Evolutionary conservation across 2,329 filamentous ascomycete species (phyloP).

Genomic region (Ceratocystis albifundus): DNA sequence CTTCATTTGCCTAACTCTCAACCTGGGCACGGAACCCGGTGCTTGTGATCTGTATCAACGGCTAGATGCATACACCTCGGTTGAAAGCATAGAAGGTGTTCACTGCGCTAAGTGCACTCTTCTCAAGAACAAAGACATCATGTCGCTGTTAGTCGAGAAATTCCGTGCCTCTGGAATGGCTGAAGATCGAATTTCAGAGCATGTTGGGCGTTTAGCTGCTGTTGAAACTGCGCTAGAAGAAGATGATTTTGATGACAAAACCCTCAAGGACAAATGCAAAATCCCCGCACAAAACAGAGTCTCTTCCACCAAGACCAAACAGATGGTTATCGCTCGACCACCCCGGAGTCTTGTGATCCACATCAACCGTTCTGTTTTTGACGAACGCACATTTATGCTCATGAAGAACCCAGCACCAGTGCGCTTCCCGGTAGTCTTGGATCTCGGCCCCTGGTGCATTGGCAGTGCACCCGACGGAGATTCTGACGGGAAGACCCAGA

Average conservation of each 20-base stretch:
- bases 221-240: conserved; percentile 63
- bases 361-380: conserved; percentile 83
- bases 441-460: conserved; percentile 76
- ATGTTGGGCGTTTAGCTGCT: conserved; percentile 46
- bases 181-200: conserved; percentile 42
- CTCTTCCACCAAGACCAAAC: conserved; percentile 74
- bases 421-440: conserved; percentile 59
- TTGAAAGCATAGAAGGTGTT: conserved; percentile 79
- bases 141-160: conserved; percentile 36
- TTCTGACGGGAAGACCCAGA: background rate
- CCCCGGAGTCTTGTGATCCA: conserved; percentile 75
- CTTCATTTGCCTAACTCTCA: conserved; percentile 87
- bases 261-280: conserved; percentile 50
- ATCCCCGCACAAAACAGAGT: conserved; percentile 57
- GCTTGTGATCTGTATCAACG: conserved; percentile 65
- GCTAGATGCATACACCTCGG: conserved; percentile 69
- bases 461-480: conserved; percentile 39
- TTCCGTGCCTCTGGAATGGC: conserved; percentile 27
- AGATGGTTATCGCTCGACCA: conserved; percentile 71
- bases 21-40: conserved; percentile 51
- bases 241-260: conserved; percentile 66
- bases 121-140: conserved; percentile 41
- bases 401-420: conserved; percentile 77
- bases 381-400: conserved; percentile 66
- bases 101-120: conserved; percentile 88